Evolutionary conservation across 2,329 filamentous ascomycete species (phyloP).

Genomic region (Ophiostoma perfectum): DNA sequence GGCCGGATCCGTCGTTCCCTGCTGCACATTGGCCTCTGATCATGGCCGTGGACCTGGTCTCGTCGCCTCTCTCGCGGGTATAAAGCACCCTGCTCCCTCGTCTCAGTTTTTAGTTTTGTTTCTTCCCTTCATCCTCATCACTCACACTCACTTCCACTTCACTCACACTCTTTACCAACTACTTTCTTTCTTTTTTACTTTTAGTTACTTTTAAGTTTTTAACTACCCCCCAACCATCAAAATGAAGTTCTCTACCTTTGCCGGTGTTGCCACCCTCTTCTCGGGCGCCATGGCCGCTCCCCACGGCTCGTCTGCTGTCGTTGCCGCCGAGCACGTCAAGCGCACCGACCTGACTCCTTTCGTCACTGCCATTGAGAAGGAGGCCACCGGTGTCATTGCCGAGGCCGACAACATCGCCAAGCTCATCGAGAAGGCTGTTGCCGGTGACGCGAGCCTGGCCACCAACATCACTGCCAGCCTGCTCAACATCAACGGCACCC

Average conservation of each 20-base stretch:
- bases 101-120: slow-evolving; percentile 1
- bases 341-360: slow-evolving; percentile 3
- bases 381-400: not conserved
- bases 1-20: too few relatives aligned
- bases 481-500: slow-evolving; percentile 3
- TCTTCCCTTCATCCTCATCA: slow-evolving; percentile 17
- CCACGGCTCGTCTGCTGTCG: not conserved
- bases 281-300: slow-evolving; percentile 22
- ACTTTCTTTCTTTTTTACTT: not conserved
- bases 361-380: not conserved
- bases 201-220: not conserved
- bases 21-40: too few relatives aligned
- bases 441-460: not conserved
- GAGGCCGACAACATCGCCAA: not conserved
- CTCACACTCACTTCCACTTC: slow-evolving; percentile 10
- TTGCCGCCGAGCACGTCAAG: not conserved
- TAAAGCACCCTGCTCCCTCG: slow-evolving; percentile 5
- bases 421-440: not conserved
- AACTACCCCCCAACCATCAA: slow-evolving; percentile 13
- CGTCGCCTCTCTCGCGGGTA: not conserved
- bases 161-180: slow-evolving; percentile 11
- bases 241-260: slow-evolving; percentile 26
- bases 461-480: slow-evolving; percentile 15
- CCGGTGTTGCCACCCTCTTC: slow-evolving; percentile 17
- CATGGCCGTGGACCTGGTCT: not conserved